Evolutionary conservation across 2,329 filamentous ascomycete genomes (phyloP), one percentile per base, ranked within the genome.

Genomic region (Colletotrichum tropicicola): DNA sequence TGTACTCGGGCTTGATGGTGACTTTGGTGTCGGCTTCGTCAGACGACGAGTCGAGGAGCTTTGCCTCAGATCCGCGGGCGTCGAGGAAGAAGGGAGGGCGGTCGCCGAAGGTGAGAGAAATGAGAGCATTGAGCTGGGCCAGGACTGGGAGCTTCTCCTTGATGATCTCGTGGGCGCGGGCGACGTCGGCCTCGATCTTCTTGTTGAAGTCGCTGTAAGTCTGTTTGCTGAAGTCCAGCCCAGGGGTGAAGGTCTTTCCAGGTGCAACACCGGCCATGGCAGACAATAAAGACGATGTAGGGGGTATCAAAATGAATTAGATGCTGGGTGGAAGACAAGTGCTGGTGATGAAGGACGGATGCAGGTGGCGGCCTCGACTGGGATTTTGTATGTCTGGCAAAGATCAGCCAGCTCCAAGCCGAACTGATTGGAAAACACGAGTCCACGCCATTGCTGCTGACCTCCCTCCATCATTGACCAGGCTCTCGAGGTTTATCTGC

Each of bases 1-100:
- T 39, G n/a, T 54, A 60, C 48, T 47, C 57, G 6, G 57, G 57
- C 48, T 60, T 60, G 27, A 54, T 54, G 39, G 28, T 47, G 21
- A 54, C 35, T 19, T 47, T 41, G 27, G 39, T 52, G 21, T 60
- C 57, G 6, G 47, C 37, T 30, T 60, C 47, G 21, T 53, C 48
- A 6, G 37, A 3, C 13, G 15, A 28, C 13, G 57, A 12, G 19
- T 30, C 17, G 5, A 54, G 28, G 10, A 60, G 57, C 41, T 39
- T 44, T 1, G 48, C 39, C 19, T 37, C 19, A 5, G 25, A 0
- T 0, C 27, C 27, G 13, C 57, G 57, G n/a, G 57, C 57, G 17
- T 60, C 57, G 3, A 60, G 17, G 27, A 60, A 60, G n/a, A 60
- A n/a, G 5, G 57, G 47, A 19, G 39, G 10, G 12, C 37, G 47